Evolutionary conservation across 2,329 filamentous ascomycete genomes (phyloP).

Genomic region (Neonectria hederae): DNA sequence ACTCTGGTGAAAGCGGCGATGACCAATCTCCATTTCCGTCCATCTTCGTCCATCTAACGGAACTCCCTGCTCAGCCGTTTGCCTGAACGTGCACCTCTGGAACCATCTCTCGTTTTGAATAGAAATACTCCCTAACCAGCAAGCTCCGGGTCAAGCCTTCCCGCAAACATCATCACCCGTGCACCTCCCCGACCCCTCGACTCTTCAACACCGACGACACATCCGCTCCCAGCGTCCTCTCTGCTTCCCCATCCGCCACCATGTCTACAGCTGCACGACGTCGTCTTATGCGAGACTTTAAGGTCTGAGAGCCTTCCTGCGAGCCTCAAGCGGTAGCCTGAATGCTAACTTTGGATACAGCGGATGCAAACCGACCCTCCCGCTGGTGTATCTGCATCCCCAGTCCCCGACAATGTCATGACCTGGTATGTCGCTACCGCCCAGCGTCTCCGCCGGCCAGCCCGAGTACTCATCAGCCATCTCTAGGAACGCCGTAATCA

Average conservation of each 20-base stretch:
- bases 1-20: conserved; percentile 30
- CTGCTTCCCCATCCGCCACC: conserved; percentile 30
- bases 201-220: conserved; percentile 6
- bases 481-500: conserved; percentile 95
- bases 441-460: background rate
- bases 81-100: background rate
- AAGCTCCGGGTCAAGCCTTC: background rate
- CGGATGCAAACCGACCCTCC: conserved; percentile 99
- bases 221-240: conserved; percentile 3
- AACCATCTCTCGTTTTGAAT: background rate
- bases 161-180: conserved; percentile 1
- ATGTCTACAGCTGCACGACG: conserved; percentile 94
- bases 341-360: conserved; percentile 56
- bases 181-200: conserved; percentile 1
- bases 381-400: conserved; percentile 94
- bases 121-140: background rate
- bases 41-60: conserved; percentile 30
- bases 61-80: conserved; percentile 17
- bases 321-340: background rate
- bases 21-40: conserved; percentile 41
- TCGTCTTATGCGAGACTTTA: conserved; percentile 99
- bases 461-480: conserved; percentile 30
- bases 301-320: conserved; percentile 67
- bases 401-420: conserved; percentile 97
- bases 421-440: conserved; percentile 73